Evolutionary conservation across 805 yeast genomes (phyloP).

Genomic region (Lachancea meyersii): DNA sequence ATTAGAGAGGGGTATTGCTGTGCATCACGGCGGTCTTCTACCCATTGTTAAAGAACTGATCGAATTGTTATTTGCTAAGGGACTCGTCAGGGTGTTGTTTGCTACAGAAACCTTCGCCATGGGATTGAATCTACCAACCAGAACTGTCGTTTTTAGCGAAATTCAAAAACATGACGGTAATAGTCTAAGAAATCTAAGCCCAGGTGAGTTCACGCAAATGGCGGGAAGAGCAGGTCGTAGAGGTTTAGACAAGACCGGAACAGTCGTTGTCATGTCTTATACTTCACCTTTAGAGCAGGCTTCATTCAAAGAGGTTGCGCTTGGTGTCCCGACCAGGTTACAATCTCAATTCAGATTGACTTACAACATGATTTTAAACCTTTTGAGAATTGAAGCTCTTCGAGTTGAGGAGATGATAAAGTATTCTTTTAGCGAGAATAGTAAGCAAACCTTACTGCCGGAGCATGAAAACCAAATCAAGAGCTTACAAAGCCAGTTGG

Average conservation of each 20-base stretch:
- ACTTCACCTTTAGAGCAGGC: conserved; percentile 51
- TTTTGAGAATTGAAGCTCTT: conserved; percentile 87
- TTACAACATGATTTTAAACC: conserved; percentile 88
- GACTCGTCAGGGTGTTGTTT: conserved; percentile 81
- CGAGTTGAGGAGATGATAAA: conserved; percentile 98
- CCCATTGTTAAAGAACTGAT: conserved; percentile 92
- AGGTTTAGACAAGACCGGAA: conserved; percentile 89
- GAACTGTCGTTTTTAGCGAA: conserved; percentile 89
- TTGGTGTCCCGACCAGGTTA: conserved; percentile 86
- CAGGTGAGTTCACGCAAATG: conserved; percentile 99
- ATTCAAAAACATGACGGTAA: conserved; percentile 87
- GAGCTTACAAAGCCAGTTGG: conserved; percentile 44
- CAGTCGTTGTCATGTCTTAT: conserved; percentile 87
- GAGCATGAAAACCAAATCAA: conserved; percentile 70
- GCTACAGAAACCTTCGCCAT: conserved; percentile 98
- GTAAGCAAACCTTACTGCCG: conserved; percentile 77
- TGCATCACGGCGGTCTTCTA: conserved; percentile 88
- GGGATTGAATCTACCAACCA: conserved; percentile 95
- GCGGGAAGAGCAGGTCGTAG: conserved; percentile 98
- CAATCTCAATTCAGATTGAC: conserved; percentile 91
- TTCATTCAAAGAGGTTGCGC: conserved; percentile 69
- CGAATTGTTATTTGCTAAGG: conserved; percentile 82
- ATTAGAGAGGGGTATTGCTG: conserved; percentile 87
- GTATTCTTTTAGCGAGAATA: conserved; percentile 88
- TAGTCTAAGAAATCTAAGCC: conserved; percentile 69